Evolutionary conservation across 1,284 basidiomycete genomes (phyloP), one percentile per base, ranked within the genome.

Genomic region (Apiotrichum porosum): DNA sequence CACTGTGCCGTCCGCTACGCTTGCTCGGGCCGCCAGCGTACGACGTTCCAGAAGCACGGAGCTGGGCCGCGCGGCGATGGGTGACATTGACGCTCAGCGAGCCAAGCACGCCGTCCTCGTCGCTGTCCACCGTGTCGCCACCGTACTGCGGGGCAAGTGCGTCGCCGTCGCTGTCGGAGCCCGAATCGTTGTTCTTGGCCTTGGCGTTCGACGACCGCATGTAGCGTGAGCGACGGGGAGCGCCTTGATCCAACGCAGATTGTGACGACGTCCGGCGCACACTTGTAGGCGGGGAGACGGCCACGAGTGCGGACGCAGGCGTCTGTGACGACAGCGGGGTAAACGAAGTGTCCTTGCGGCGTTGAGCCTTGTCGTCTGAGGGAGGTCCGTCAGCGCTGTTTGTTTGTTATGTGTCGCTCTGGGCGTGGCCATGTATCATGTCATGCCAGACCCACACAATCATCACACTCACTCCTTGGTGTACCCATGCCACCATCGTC

Each of bases 1-100:
- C 65, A 43, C 68, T 71, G 52, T 73, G 68, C 44, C 71, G 57
- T n/a, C 69, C 71, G 35, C 54, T 59, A n/a, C 65, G 44, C 45
- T 57, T 60, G 50, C 59, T 66, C 26, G 61, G 52, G 22, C 64
- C 61, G 26, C 49, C 56, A 40, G 49, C 44, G 43, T 60, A 60
- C n/a, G 52, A 48, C 28, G 41, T 34, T 46, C 38, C 32, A 2
- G 40, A 33, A 4, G 13, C 36, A 42, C 43, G 42, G 43, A 34
- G 37, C 37, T 34, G 44, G 26, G 17, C 44, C 37, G 19, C 46
- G 40, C 43, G 44, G 22, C 46, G 50, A 13, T 62, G 64, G 44
- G 54, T 56, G 17, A 59, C 42, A 12, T 58, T 63, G 10, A 67
- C 43, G 17, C 54, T 58, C 21, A 66, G 43, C 6, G 51, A 38